Percentiles rank a stretch among this genome's conserved stretches.
phyloP scores from a whole-genome alignment of 202 grass and related monocot species.

The Digitaria exilis region DNA sequence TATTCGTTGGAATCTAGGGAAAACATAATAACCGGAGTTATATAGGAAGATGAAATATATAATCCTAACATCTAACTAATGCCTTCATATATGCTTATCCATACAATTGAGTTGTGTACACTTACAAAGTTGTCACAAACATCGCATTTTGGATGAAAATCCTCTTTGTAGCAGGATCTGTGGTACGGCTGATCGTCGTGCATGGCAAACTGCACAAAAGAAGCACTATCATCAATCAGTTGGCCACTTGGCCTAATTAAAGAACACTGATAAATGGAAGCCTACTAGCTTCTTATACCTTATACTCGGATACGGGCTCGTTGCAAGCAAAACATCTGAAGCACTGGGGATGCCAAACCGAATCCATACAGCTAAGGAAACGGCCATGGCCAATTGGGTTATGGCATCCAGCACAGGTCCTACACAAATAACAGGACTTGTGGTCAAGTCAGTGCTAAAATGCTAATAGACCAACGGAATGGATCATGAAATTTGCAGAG shows the following conservation, averaged over 20 bases:
- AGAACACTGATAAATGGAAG: neutral
- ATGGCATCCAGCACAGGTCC: conserved; percentile 87
- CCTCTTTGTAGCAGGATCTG: conserved; percentile 79
- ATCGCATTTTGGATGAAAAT: conserved; percentile 93
- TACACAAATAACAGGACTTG: conserved; percentile 39
- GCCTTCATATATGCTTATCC: neutral
- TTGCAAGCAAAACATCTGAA: conserved; percentile 85
- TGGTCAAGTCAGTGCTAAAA: conserved; percentile 15
- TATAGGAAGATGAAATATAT: neutral
- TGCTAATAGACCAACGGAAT: neutral
- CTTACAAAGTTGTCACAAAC: conserved; percentile 93
- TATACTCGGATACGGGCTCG: conserved; percentile 79
- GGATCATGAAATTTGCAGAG: neutral
- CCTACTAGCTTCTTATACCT: conserved; percentile 57
- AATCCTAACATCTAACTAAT: neutral
- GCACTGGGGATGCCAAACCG: conserved; percentile 91
- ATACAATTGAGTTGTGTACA: conserved; percentile 13
- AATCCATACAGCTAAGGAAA: conserved; percentile 82
- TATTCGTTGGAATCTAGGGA: conserved; percentile 78
- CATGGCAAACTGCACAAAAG: conserved; percentile 77
- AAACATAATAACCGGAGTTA: conserved; percentile 5
- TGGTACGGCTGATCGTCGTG: conserved; percentile 83
- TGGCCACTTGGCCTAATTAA: conserved; percentile 27
- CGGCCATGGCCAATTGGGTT: conserved; percentile 68
- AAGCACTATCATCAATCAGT: conserved; percentile 32